Percentiles rank a stretch among this genome's conserved stretches.
Evolutionary conservation across 2,329 filamentous ascomycete genomes (phyloP).

Genomic region (Fusarium pseudonygamai): DNA sequence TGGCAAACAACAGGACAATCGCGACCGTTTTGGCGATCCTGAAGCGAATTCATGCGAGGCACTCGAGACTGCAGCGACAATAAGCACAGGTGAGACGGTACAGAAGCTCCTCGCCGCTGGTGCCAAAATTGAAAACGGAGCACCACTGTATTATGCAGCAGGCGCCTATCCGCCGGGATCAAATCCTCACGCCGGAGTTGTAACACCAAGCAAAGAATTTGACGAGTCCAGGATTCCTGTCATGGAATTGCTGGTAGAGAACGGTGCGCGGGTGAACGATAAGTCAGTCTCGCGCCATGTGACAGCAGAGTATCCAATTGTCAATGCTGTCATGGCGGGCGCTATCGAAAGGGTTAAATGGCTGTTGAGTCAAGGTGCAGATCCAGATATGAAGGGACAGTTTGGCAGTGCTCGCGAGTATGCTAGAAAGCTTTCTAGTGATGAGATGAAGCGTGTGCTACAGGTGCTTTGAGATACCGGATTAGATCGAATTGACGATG

Average conservation of each 20-base stretch:
- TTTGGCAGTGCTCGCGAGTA: constrained; percentile 25
- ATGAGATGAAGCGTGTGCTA: constrained; percentile 28
- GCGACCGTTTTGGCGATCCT: constrained; percentile 16
- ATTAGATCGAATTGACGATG: background rate
- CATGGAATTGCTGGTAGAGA: constrained; percentile 23
- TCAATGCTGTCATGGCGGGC: constrained; percentile 31
- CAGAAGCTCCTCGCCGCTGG: constrained; percentile 27
- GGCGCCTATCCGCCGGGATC: background rate
- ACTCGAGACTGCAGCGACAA: constrained; percentile 16
- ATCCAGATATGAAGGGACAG: constrained; percentile 16
- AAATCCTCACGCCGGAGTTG: background rate
- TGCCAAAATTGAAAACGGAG: constrained; percentile 18
- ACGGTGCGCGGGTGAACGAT: constrained; percentile 26
- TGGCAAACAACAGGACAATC: constrained; percentile 10
- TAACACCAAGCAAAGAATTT: constrained; percentile 3
- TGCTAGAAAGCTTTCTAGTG: background rate
- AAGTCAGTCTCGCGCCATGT: constrained; percentile 8
- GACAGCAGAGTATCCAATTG: constrained; percentile 21
- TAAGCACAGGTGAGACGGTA: constrained; percentile 1
- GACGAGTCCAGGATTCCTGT: constrained; percentile 21
- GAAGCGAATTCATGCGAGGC: constrained; percentile 20
- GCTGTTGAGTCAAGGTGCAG: constrained; percentile 29
- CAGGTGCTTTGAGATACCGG: background rate
- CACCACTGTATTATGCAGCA: constrained; percentile 30
- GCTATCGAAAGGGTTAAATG: constrained; percentile 31